These are phyloP conservation scores for Penicillium manginii DNA, from an alignment of 495 filamentous ascomycete species.

Conservation along the genomic window DNA sequence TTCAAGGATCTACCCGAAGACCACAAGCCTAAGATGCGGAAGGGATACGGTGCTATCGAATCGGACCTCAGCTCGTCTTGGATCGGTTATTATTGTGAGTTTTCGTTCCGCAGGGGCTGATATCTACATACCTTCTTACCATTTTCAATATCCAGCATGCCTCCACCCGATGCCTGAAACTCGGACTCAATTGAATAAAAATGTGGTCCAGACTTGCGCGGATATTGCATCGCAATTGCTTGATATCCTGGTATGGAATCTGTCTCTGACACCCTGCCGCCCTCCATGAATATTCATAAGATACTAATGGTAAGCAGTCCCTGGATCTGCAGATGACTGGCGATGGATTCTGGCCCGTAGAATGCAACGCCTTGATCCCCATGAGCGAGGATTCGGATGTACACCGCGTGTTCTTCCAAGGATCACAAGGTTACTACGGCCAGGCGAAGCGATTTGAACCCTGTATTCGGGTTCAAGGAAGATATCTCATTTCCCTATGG, in stretches of 20 bases:
- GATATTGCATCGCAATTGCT: not conserved
- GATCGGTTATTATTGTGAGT: constrained; percentile 45
- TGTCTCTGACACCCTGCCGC: not conserved
- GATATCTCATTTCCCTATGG: constrained; percentile 28
- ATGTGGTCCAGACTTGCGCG: not conserved
- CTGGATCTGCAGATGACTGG: constrained; percentile 22
- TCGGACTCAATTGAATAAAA: not conserved
- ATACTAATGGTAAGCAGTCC: constrained; percentile 21
- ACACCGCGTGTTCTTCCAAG: constrained; percentile 29
- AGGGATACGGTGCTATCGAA: not conserved
- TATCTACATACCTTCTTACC: constrained; percentile 4
- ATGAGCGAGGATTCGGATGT: not conserved
- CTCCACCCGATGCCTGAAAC: not conserved
- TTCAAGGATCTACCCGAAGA: constrained; percentile 21
- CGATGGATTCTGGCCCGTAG: constrained; percentile 28
- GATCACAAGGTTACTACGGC: constrained; percentile 23
- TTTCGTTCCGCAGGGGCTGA: not conserved
- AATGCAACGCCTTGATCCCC: constrained; percentile 29
- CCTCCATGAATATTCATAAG: too few relatives aligned
- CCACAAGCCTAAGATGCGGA: constrained; percentile 25
- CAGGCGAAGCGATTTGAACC: constrained; percentile 9
- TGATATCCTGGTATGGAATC: not conserved
- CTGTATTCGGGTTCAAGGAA: constrained; percentile 38
- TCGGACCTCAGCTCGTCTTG: constrained; percentile 26
- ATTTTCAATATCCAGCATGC: constrained; percentile 28